Evolutionary conservation across 805 yeast species (phyloP).

Genomic region (Nadsonia fulvescens): DNA sequence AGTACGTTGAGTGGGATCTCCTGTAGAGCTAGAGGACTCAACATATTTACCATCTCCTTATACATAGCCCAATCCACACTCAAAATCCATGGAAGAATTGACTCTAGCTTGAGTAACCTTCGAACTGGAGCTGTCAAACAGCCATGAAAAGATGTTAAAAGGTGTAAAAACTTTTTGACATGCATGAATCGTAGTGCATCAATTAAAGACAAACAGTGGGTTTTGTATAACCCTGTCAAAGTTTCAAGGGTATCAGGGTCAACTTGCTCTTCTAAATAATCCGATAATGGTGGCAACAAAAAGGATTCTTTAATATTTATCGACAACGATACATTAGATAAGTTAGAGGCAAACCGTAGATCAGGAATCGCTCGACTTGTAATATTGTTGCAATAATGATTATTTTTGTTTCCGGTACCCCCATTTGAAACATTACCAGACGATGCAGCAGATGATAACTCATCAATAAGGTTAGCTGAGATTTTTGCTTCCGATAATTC

Average conservation of each 20-base stretch:
- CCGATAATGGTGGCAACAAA: slow-evolving; percentile 22
- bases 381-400: slow-evolving; percentile 1
- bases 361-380: slow-evolving; percentile 2
- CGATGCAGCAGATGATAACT: no score
- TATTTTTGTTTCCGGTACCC: slow-evolving; percentile 1
- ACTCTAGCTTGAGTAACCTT: slow-evolving; percentile 33
- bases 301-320: slow-evolving; percentile 10
- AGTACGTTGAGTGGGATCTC: slow-evolving; percentile 38
- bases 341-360: slow-evolving; percentile 5
- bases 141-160: slow-evolving; percentile 33
- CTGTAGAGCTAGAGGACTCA: slow-evolving; percentile 44
- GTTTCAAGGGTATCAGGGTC: slow-evolving; percentile 46
- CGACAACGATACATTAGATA: slow-evolving; percentile 3
- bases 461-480: no score
- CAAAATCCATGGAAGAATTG: slow-evolving; percentile 41
- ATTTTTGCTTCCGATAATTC: no score
- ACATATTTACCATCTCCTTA: slow-evolving; percentile 33
- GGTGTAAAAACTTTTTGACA: slow-evolving; percentile 37
- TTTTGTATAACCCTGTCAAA: slow-evolving; percentile 40
- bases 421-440: background rate
- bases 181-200: slow-evolving; percentile 54
- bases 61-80: slow-evolving; percentile 52
- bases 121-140: slow-evolving; percentile 46
- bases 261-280: slow-evolving; percentile 25
- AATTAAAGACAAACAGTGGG: slow-evolving; percentile 45